Evolutionary conservation across 2,329 filamentous ascomycete species (phyloP).

Genomic region (Trichoderma arundinaceum): DNA sequence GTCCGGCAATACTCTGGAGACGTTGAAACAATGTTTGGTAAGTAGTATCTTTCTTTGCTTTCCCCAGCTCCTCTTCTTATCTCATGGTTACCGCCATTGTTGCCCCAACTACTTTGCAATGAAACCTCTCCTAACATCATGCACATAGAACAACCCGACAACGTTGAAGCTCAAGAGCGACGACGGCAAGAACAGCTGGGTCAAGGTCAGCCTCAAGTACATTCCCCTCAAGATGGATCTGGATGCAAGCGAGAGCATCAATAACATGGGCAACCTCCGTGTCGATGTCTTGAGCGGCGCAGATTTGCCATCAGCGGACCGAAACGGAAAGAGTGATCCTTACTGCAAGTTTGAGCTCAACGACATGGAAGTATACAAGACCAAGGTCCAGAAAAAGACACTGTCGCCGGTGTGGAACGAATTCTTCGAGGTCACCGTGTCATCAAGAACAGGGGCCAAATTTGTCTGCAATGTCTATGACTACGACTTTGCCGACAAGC

Average conservation of each 20-base stretch:
- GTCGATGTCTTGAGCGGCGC: constrained; percentile 89
- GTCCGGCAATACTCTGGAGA: constrained; percentile 82
- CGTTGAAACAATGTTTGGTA: constrained; percentile 85
- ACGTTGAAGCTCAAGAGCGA: constrained; percentile 79
- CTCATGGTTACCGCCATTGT: background rate
- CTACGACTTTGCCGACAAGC: constrained; percentile 96
- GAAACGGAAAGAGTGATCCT: constrained; percentile 95
- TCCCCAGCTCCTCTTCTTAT: background rate
- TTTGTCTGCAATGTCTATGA: constrained; percentile 87
- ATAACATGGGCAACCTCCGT: constrained; percentile 94
- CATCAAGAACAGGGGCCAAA: constrained; percentile 82
- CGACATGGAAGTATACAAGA: constrained; percentile 90
- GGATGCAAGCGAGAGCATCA: constrained; percentile 94
- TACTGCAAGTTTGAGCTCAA: constrained; percentile 95
- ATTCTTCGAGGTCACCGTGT: constrained; percentile 83
- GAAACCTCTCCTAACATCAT: background rate
- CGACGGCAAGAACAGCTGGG: constrained; percentile 74
- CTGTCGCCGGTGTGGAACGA: constrained; percentile 95
- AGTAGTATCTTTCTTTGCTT: constrained; percentile 42
- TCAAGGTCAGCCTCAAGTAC: constrained; percentile 93
- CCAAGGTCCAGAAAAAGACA: constrained; percentile 95
- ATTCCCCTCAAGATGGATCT: constrained; percentile 93
- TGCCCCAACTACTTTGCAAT: background rate
- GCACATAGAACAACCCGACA: constrained; percentile 80
- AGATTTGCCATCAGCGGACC: constrained; percentile 89